Evolutionary conservation across 2,329 filamentous ascomycete genomes (phyloP).

Genomic region (Parasarocladium wereldwijsianum): DNA sequence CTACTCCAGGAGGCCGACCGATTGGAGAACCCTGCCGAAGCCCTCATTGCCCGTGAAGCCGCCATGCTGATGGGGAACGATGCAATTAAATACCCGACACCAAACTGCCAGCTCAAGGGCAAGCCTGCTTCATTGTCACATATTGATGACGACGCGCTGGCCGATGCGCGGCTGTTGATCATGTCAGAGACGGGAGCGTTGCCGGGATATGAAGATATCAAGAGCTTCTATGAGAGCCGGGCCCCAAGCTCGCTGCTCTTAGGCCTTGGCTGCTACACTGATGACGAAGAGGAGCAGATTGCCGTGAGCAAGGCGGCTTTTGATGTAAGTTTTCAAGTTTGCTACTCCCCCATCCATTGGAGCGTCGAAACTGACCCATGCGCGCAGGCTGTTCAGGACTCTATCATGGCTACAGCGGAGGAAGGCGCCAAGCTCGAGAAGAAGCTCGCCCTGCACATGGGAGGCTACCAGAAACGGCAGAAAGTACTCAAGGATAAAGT

Average conservation of each 20-base stretch:
- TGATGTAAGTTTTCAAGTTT: constrained; percentile 39
- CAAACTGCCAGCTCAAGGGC: constrained; percentile 50
- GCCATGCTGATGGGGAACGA: constrained; percentile 73
- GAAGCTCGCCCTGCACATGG: constrained; percentile 75
- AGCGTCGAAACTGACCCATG: neutral
- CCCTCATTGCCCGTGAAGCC: constrained; percentile 61
- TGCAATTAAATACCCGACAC: constrained; percentile 58
- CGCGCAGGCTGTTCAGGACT: constrained; percentile 51
- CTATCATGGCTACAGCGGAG: constrained; percentile 60
- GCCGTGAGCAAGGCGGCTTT: constrained; percentile 55
- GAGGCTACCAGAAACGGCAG: constrained; percentile 78
- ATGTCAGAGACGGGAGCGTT: constrained; percentile 48
- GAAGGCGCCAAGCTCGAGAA: constrained; percentile 82
- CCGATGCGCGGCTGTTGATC: constrained; percentile 64
- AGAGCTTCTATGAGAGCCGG: constrained; percentile 36
- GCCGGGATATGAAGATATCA: constrained; percentile 34
- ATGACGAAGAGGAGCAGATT: constrained; percentile 56
- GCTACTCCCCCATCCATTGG: too few species aligned
- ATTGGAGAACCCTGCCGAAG: constrained; percentile 48
- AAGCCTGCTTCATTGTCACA: constrained; percentile 41
- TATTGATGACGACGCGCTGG: constrained; percentile 58
- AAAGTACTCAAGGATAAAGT: constrained; percentile 73
- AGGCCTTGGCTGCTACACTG: constrained; percentile 66
- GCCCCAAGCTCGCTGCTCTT: constrained; percentile 49
- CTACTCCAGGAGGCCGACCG: constrained; percentile 49